Conservation (phyloP, 768 basidiomycete genomes). For the Paxillus involutus region DNA sequence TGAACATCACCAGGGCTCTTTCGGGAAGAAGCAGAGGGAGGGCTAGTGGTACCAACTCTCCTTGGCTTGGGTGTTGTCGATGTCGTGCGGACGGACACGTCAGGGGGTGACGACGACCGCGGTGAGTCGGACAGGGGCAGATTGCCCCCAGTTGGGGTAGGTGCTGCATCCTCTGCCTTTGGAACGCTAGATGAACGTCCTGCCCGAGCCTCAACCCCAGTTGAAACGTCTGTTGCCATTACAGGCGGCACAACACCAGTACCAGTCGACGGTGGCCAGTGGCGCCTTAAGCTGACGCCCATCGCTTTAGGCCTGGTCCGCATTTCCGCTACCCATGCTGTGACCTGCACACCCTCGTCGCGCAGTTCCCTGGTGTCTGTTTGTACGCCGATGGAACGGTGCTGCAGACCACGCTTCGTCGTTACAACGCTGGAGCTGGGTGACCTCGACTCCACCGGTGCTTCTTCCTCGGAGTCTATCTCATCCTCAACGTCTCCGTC, state of each 20-base stretch:
- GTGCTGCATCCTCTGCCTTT: neutral
- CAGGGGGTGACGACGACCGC: conserved; percentile 17
- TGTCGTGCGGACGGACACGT: conserved; percentile 7
- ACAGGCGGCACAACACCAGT: neutral
- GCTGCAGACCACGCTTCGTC: conserved; percentile 36
- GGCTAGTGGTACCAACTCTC: conserved; percentile 6
- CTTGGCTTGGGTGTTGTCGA: conserved; percentile 3
- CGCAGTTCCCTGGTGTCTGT: conserved; percentile 56
- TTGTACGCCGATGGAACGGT: conserved; percentile 70
- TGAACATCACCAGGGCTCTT: conserved; percentile 20
- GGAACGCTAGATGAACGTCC: neutral
- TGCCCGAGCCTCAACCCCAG: neutral
- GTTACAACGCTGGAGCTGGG: conserved; percentile 30
- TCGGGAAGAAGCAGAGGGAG: conserved; percentile 10
- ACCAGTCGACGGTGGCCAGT: conserved; percentile 15
- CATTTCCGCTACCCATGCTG: conserved; percentile 22
- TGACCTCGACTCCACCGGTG: conserved; percentile 32
- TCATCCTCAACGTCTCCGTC: conserved; percentile 85
- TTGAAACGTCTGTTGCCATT: neutral
- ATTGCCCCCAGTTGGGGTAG: neutral
- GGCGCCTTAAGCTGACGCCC: conserved; percentile 21
- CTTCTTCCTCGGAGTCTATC: conserved; percentile 53
- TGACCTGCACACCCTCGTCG: conserved; percentile 61
- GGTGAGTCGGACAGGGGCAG: conserved; percentile 12
- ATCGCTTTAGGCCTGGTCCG: conserved; percentile 21